Conservation (phyloP, 2,329 filamentous ascomycete genomes). For the Didymella arachidicola region DNA sequence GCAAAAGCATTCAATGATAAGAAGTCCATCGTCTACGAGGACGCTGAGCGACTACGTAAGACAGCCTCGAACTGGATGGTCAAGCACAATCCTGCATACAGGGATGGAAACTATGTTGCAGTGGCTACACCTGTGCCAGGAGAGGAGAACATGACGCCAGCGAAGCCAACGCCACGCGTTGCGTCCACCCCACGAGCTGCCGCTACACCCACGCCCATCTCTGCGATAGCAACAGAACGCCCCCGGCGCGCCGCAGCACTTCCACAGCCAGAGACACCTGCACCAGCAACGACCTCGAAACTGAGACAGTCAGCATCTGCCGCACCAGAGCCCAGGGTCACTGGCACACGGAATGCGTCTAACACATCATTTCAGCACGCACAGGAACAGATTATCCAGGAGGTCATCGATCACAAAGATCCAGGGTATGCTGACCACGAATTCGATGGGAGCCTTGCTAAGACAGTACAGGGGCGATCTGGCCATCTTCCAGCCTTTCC, state of each 20-base stretch:
- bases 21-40: slow-evolving; percentile 75
- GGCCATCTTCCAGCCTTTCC: slow-evolving; percentile 76
- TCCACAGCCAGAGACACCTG: slow-evolving; percentile 41
- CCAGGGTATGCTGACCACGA: slow-evolving; percentile 43
- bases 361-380: slow-evolving; percentile 77
- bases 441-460: slow-evolving; percentile 5
- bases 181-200: slow-evolving; percentile 36
- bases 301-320: slow-evolving; percentile 41
- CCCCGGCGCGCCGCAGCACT: slow-evolving; percentile 45
- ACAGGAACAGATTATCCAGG: slow-evolving; percentile 83
- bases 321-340: slow-evolving; percentile 31
- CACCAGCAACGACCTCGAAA: slow-evolving; percentile 34
- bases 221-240: slow-evolving; percentile 31
- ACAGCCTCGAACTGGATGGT: slow-evolving; percentile 88
- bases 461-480: slow-evolving; percentile 60
- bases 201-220: slow-evolving; percentile 34
- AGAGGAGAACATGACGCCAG: slow-evolving; percentile 52
- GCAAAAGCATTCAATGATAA: slow-evolving; percentile 84
- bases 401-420: slow-evolving; percentile 72
- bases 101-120: slow-evolving; percentile 69
- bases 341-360: slow-evolving; percentile 47
- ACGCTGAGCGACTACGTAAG: slow-evolving; percentile 87
- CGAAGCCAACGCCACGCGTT: slow-evolving; percentile 40
- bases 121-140: slow-evolving; percentile 75
- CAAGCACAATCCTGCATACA: slow-evolving; percentile 84